Percentiles rank a stretch among this genome's conserved stretches.
Conservation (phyloP, 129 eudicot genomes). For the Pulicaria dysenterica region DNA sequence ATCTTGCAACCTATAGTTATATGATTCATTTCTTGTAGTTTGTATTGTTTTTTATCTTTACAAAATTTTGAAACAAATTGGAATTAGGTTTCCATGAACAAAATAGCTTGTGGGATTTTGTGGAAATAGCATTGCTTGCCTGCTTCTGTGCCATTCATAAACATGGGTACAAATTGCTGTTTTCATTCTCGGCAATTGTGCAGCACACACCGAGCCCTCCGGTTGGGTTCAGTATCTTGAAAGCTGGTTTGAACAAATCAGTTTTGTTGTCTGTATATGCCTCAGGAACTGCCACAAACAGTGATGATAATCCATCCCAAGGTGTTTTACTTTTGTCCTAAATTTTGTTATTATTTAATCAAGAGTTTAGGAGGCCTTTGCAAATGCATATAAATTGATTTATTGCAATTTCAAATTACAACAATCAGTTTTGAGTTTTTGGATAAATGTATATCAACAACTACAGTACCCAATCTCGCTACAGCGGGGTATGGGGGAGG, state of each 20-base stretch:
- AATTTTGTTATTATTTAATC: background rate
- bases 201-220: constrained; percentile 54
- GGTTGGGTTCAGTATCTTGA: constrained; percentile 52
- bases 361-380: background rate
- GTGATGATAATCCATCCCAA: constrained; percentile 43
- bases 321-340: constrained; percentile 33
- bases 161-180: constrained; percentile 52
- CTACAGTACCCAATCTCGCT: no score
- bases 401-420: background rate
- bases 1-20: constrained; percentile 5
- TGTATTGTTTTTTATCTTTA: constrained; percentile 7
- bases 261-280: constrained; percentile 52
- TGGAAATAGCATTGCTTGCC: constrained; percentile 50
- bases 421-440: background rate
- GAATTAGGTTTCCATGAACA: constrained; percentile 45
- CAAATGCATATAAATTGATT: background rate
- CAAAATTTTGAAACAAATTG: constrained; percentile 7
- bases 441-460: background rate
- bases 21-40: constrained; percentile 18
- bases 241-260: constrained; percentile 57
- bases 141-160: constrained; percentile 53
- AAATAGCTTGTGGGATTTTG: constrained; percentile 41
- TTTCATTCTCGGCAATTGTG: constrained; percentile 52
- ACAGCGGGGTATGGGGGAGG: no score
- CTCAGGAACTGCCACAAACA: constrained; percentile 35